These are phyloP conservation scores for Phytophthora palmivora DNA, from an alignment of 352 stramenopile species.

Conservation along the genomic window DNA sequence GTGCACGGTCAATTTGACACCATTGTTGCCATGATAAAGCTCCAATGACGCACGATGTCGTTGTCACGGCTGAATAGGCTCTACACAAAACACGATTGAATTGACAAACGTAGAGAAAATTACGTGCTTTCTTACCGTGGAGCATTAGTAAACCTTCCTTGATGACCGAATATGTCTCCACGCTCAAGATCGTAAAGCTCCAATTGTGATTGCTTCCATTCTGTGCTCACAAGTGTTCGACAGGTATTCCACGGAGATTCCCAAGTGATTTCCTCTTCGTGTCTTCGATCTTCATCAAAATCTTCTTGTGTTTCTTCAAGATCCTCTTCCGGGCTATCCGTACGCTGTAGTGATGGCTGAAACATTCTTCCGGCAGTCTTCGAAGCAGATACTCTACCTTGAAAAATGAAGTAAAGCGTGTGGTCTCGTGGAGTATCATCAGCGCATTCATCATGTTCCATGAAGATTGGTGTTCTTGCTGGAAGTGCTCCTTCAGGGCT, in stretches of 20 bases:
- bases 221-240: background rate
- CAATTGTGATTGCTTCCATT: constrained; percentile 36
- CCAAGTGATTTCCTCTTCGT: constrained; percentile 19
- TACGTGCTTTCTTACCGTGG: constrained; percentile 19
- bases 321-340: constrained; percentile 4
- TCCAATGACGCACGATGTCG: constrained; percentile 31
- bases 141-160: constrained; percentile 30
- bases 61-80: constrained; percentile 36
- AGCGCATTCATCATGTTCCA: constrained; percentile 30
- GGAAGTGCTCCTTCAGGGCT: constrained; percentile 26
- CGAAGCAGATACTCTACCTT: constrained; percentile 30
- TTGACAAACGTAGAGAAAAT: background rate
- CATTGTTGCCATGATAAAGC: constrained; percentile 46
- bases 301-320: constrained; percentile 15
- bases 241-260: constrained; percentile 15
- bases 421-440: constrained; percentile 4
- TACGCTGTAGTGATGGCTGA: constrained; percentile 15
- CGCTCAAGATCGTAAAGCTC: constrained; percentile 35
- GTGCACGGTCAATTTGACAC: constrained; percentile 32
- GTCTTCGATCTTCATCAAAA: background rate
- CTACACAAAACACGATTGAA: constrained; percentile 13
- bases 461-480: constrained; percentile 37
- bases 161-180: constrained; percentile 40
- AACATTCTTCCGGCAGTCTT: constrained; percentile 37
- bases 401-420: constrained; percentile 41